phyloP scores from a whole-genome alignment of 2,329 filamentous ascomycete genomes.

The Penicillium sp. region DNA sequence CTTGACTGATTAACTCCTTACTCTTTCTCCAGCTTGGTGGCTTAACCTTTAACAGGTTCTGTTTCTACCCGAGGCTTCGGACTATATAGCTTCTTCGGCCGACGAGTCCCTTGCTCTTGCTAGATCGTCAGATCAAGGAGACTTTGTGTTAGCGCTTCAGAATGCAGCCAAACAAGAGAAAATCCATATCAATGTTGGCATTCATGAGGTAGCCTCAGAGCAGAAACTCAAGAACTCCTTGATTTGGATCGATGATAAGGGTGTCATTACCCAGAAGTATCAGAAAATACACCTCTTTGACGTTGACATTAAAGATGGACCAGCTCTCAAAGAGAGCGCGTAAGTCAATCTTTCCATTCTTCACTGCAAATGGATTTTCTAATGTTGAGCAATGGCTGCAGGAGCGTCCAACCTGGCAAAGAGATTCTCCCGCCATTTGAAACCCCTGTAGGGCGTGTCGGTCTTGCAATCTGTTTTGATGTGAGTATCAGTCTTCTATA shows the following conservation, averaged over 20 bases:
- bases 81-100: constrained; percentile 76
- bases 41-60: constrained; percentile 57
- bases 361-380: background rate
- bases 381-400: constrained; percentile 13
- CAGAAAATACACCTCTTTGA: constrained; percentile 94
- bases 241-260: constrained; percentile 65
- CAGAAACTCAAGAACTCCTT: constrained; percentile 63
- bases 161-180: constrained; percentile 63
- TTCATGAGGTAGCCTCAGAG: constrained; percentile 70
- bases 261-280: constrained; percentile 65
- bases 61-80: constrained; percentile 88
- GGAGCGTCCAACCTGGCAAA: constrained; percentile 67
- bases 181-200: constrained; percentile 79
- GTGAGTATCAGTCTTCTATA: constrained; percentile 33
- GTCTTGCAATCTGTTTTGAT: constrained; percentile 87
- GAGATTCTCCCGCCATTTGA: constrained; percentile 68
- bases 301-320: constrained; percentile 59
- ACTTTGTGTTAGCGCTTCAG: constrained; percentile 76
- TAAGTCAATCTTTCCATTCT: constrained; percentile 23
- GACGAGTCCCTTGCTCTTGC: constrained; percentile 71
- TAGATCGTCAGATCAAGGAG: constrained; percentile 62
- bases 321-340: constrained; percentile 62
- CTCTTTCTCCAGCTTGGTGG: background rate
- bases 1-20: background rate
- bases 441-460: constrained; percentile 73